phyloP scores from a whole-genome alignment of 75 land plant genomes.

The Cunninghamia lanceolata region DNA sequence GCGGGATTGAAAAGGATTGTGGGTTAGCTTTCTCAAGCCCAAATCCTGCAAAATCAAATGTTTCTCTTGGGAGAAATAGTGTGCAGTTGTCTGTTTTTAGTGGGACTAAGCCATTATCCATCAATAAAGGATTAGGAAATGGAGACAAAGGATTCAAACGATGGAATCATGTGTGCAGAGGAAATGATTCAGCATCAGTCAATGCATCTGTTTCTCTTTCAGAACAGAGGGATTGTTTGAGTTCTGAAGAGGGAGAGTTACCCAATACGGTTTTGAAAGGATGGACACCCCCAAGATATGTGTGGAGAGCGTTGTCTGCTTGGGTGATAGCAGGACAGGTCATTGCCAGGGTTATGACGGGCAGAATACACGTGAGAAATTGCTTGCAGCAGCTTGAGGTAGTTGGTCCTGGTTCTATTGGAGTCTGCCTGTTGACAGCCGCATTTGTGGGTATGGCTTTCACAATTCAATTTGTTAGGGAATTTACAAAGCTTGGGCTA shows the following conservation, averaged over 20 bases:
- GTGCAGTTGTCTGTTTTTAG: neutral
- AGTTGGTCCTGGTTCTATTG: conserved; percentile 81
- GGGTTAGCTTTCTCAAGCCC: neutral
- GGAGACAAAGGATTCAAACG: neutral
- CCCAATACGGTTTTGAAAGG: neutral
- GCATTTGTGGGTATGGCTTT: conserved; percentile 99
- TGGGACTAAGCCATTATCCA: neutral
- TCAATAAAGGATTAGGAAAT: neutral
- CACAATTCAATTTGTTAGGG: conserved; percentile 95
- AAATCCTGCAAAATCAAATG: neutral
- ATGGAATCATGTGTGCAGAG: neutral
- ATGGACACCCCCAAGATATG: conserved; percentile 81
- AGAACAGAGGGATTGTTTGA: neutral
- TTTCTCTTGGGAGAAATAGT: neutral
- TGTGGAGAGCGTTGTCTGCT: conserved; percentile 82
- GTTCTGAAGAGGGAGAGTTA: neutral
- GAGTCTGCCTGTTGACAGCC: conserved; percentile 82
- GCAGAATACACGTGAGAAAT: conserved; percentile 70
- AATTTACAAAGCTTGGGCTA: conserved; percentile 83
- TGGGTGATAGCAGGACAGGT: conserved; percentile 83
- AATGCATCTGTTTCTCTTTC: neutral
- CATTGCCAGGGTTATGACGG: conserved; percentile 38
- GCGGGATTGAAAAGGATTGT: neutral
- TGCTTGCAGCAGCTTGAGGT: conserved; percentile 82
- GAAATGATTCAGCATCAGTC: conserved; percentile 1